A percentile compares a stretch with the other conserved stretches of the same genome.
These are phyloP conservation scores for Alternaria consortialis DNA, from an alignment of 2,329 filamentous ascomycete species.

Conservation along the genomic window DNA sequence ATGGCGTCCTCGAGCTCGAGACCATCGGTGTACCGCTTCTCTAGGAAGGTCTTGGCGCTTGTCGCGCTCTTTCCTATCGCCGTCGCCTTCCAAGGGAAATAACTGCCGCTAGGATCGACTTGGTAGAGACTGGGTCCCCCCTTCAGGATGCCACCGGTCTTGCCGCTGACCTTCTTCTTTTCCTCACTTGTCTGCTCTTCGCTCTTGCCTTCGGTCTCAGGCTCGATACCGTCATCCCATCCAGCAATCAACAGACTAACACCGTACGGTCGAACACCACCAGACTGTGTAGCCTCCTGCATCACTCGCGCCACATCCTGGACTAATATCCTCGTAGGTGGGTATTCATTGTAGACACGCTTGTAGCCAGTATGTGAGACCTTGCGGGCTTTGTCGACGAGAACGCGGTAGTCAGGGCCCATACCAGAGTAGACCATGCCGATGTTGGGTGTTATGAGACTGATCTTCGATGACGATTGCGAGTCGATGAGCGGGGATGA, in stretches of 20 bases:
- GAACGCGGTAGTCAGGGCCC: slow-evolving; percentile 96
- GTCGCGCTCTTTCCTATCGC: slow-evolving; percentile 99
- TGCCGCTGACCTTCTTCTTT: slow-evolving; percentile 77
- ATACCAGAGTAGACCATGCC: slow-evolving; percentile 99
- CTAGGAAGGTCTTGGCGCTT: slow-evolving; percentile 97
- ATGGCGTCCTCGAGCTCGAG: slow-evolving; percentile 97
- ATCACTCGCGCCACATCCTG: slow-evolving; percentile 98
- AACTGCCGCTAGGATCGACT: slow-evolving; percentile 97
- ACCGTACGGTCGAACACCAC: slow-evolving; percentile 95
- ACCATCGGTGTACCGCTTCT: slow-evolving; percentile 98
- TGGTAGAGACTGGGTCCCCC: slow-evolving; percentile 98
- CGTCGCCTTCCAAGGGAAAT: slow-evolving; percentile 99
- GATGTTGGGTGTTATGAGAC: slow-evolving; percentile 97
- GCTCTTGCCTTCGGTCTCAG: slow-evolving; percentile 74
- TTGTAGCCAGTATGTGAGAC: slow-evolving; percentile 99
- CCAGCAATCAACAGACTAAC: slow-evolving; percentile 95
- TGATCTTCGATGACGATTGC: slow-evolving; percentile 94
- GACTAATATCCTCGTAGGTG: slow-evolving; percentile 98
- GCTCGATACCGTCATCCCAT: slow-evolving; percentile 96
- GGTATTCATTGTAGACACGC: slow-evolving; percentile 99
- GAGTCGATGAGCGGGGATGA: slow-evolving; percentile 97
- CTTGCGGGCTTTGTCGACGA: slow-evolving; percentile 97
- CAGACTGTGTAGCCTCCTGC: slow-evolving; percentile 98
- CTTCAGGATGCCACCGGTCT: slow-evolving; percentile 95
- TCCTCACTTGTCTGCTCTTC: slow-evolving; percentile 63